Conservation (phyloP, 257 asterid genomes). For the Mitragyna speciosa region DNA sequence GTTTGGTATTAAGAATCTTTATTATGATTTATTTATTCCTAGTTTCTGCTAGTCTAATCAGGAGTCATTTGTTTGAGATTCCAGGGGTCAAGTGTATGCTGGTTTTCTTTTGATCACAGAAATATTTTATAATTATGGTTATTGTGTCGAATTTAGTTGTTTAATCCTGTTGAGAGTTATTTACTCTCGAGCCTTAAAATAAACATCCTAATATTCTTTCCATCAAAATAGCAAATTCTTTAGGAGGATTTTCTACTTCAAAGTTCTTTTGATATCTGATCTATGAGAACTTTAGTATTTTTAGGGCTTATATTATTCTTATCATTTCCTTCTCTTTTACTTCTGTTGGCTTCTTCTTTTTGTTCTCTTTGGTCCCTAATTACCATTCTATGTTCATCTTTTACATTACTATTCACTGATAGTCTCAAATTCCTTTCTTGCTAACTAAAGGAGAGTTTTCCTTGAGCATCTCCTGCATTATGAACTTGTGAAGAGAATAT, state of each 20-base stretch:
- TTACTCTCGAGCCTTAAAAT: background rate
- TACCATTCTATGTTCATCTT: background rate
- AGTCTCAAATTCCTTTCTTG: background rate
- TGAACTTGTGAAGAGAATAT: background rate
- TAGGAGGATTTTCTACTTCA: too few relatives aligned
- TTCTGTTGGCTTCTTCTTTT: background rate
- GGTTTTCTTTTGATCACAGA: background rate
- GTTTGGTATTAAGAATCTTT: background rate
- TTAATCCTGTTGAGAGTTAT: background rate
- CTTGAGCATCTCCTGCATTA: background rate
- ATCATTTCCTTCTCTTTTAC: background rate
- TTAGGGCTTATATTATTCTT: background rate
- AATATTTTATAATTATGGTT: background rate
- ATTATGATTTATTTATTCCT: background rate
- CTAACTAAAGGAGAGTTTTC: background rate
- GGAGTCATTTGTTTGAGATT: background rate
- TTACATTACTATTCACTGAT: background rate
- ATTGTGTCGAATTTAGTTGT: background rate
- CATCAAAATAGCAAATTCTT: background rate
- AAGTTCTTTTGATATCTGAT: background rate
- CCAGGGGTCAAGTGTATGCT: background rate
- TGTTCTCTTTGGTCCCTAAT: background rate
- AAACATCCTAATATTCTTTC: background rate
- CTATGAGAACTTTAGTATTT: background rate
- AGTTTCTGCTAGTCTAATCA: too few relatives aligned